phyloP scores from a whole-genome alignment of 176 grass and related monocot species.

The Urochloa ruziziensis region DNA sequence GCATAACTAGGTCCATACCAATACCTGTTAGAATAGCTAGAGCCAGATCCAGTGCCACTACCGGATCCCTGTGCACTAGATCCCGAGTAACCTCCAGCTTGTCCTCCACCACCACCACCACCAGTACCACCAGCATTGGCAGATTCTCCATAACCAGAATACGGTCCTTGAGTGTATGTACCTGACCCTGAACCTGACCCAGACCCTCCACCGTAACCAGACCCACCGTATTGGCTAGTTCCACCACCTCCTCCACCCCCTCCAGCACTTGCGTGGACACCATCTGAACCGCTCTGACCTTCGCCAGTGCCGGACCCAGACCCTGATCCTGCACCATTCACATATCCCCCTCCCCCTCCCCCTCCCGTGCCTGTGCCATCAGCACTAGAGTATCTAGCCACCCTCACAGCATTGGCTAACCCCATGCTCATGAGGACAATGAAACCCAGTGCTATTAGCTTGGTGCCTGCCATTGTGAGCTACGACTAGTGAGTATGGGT shows the following conservation, averaged over 20 bases:
- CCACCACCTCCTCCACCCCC: not conserved
- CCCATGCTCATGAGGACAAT: constrained; percentile 16
- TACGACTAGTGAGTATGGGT: not conserved
- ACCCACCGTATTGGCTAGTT: not conserved
- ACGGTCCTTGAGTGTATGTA: not conserved
- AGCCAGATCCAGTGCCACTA: constrained; percentile 9
- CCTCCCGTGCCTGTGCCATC: not conserved
- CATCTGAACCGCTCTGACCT: not conserved
- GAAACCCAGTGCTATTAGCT: not conserved
- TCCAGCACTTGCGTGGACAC: not conserved
- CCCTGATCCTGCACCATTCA: not conserved
- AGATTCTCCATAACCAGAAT: not conserved
- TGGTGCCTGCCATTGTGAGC: constrained; percentile 6
- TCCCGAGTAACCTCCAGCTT: not conserved
- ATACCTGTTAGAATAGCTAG: not conserved
- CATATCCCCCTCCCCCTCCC: not conserved
- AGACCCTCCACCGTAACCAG: not conserved
- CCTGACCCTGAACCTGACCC: not conserved
- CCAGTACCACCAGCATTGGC: not conserved
- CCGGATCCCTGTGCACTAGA: not conserved
- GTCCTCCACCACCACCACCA: not conserved
- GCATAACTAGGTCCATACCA: not conserved
- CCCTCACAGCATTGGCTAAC: constrained; percentile 12
- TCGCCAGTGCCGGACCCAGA: not conserved
- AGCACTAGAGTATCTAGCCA: constrained; percentile 16